Evolutionary conservation across 2,329 filamentous ascomycete species (phyloP), one percentile per base, ranked within the genome.

Genomic region (Xylariaceae sp.): DNA sequence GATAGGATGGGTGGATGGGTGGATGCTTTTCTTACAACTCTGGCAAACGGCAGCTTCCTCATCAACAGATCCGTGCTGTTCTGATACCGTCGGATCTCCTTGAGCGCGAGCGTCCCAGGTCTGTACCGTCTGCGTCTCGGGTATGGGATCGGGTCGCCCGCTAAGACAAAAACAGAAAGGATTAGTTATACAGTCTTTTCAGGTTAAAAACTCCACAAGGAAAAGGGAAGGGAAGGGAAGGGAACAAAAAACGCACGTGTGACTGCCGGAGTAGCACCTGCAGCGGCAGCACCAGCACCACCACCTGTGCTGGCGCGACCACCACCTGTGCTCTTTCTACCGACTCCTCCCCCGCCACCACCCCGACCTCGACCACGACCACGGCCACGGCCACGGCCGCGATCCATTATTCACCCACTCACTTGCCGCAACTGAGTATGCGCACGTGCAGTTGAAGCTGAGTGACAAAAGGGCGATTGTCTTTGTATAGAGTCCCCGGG

Each of bases 11-110:
- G 31, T 13, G 2, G 29, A 17, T 12, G n/a, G n/a, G 14, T 21
- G 24, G 11, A n/a, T 13, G 33, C 19, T 9, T 14, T 41, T 60
- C 66, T 45, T 57, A 83, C 86, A 43, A 92, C 71, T 60, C 86
- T 78, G 51, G 85, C 76, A 65, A 92, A 90, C 11, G 86, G 85
- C 7, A 89, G 71, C 64, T 88, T 89, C 52, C 74, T 73, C 50
- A 97, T 75, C 34, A 97, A 69, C 19, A 97, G 78, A 56, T 97
- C 89, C 44, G 88, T 94, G 47, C 80, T 85, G 64, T 82, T 85
- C 67, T 97, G 92, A 63, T 94, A 94, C 56, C 78, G 80, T 61
- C 89, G 76, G 63, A 97, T 97, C 69, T 97, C 90, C 65, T 85
- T 83, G 39, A 97, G 74, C 38, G 92, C 90, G 51, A 87, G 74